Percentiles rank a stretch among this genome's conserved stretches.
Conservation (phyloP, 257 asterid species). For the Capsicum chinense region DNA sequence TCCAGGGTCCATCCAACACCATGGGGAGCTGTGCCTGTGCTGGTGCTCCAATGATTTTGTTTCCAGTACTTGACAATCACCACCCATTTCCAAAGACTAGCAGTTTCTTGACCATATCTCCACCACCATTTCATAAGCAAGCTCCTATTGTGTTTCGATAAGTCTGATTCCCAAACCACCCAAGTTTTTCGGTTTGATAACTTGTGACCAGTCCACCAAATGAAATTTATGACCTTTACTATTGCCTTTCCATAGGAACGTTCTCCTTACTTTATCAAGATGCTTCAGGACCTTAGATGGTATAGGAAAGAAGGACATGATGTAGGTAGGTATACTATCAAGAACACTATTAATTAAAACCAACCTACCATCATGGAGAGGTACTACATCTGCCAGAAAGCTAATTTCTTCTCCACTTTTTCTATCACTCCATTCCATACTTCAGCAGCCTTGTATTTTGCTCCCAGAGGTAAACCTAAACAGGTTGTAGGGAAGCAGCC, state of each 20-base stretch:
- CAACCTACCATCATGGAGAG: background rate
- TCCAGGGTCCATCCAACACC: background rate
- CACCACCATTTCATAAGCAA: background rate
- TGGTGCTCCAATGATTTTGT: conserved; percentile 5
- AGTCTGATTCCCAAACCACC: background rate
- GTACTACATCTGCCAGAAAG: background rate
- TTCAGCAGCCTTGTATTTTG: background rate
- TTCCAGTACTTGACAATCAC: background rate
- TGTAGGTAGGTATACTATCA: background rate
- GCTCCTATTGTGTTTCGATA: background rate
- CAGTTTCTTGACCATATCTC: background rate
- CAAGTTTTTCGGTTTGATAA: background rate
- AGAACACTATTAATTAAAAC: background rate
- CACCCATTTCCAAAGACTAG: background rate
- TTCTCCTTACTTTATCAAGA: background rate
- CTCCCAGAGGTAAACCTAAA: background rate
- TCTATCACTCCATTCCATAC: background rate
- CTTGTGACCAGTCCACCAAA: background rate
- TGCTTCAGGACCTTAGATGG: no score
- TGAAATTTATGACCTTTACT: background rate
- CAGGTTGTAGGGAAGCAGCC: background rate
- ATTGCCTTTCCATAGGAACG: background rate
- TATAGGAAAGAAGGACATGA: no score
- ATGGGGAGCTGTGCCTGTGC: background rate
- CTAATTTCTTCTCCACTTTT: background rate